Evolutionary conservation across 139 green algal species (phyloP).

Genomic region (Haematococcus lacustris): DNA sequence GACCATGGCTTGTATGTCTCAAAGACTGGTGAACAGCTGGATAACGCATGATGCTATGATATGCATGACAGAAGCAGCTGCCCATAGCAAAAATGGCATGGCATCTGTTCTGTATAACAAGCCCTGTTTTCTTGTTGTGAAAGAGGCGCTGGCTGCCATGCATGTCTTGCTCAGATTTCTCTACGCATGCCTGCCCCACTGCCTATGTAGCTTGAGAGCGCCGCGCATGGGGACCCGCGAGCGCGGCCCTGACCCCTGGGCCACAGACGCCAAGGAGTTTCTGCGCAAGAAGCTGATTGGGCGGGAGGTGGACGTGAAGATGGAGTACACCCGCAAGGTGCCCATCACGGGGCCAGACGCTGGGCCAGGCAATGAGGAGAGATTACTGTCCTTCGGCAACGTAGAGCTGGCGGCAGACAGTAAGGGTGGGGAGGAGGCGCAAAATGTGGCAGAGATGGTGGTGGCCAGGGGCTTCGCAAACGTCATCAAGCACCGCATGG

Average conservation of each 20-base stretch:
- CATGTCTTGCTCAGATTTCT: conserved; percentile 1
- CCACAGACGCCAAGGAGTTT: conserved; percentile 85
- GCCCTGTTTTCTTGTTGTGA: too few relatives aligned
- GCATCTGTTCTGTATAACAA: too few relatives aligned
- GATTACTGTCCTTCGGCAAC: conserved; percentile 74
- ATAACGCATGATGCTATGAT: too few relatives aligned
- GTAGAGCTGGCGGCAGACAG: conserved; percentile 49
- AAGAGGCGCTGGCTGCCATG: too few relatives aligned
- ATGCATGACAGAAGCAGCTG: too few relatives aligned
- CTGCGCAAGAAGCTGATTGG: conserved; percentile 65
- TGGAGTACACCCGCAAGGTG: conserved; percentile 93
- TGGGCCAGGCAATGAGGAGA: conserved; percentile 17
- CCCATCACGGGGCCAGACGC: neutral
- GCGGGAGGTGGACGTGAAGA: conserved; percentile 69
- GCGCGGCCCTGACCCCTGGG: conserved; percentile 66
- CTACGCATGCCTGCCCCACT: too few relatives aligned
- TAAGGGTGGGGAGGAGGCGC: conserved; percentile 44
- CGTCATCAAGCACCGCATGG: conserved; percentile 15
- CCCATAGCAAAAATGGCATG: too few relatives aligned
- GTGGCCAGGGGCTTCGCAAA: conserved; percentile 77
- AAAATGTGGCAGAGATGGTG: conserved; percentile 79
- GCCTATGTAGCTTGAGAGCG: conserved; percentile 71
- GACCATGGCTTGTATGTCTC: too few relatives aligned
- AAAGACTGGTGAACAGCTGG: too few relatives aligned
- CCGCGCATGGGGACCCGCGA: conserved; percentile 65